Conservation (phyloP, 2,329 filamentous ascomycete genomes). For the Penicillium hesseltinei region DNA sequence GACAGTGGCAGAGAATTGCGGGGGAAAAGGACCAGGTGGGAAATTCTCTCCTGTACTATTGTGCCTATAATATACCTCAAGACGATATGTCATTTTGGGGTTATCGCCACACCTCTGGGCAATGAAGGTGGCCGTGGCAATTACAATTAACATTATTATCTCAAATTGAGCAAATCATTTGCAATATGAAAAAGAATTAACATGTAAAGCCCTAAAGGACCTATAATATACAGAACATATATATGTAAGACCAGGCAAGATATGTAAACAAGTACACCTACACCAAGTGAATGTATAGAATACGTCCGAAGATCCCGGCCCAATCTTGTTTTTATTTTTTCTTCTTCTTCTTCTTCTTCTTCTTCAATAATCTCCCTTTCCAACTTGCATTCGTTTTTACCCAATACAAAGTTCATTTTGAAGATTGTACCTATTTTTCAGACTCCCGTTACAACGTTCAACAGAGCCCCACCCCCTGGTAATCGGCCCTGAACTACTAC, state of each 20-base stretch:
- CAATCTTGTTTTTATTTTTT: constrained; percentile 9
- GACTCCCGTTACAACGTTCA: background rate
- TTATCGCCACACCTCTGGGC: background rate
- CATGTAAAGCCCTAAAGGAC: background rate
- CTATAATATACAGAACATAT: background rate
- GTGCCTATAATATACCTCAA: background rate
- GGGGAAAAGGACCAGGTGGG: background rate
- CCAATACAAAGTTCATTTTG: background rate
- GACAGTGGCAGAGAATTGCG: constrained; percentile 2
- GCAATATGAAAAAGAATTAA: too few relatives aligned
- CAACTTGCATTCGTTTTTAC: background rate
- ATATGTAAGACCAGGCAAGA: background rate
- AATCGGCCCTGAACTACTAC: constrained; percentile 26
- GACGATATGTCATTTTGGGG: background rate
- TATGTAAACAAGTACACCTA: background rate
- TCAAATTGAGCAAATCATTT: background rate
- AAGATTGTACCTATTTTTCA: background rate
- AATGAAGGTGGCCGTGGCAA: background rate
- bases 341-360: background rate
- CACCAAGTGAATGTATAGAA: background rate
- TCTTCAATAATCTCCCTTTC: background rate
- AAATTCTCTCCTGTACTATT: background rate
- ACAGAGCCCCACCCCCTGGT: constrained; percentile 24
- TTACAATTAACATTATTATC: background rate
- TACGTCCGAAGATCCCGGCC: background rate